Evolutionary conservation across 805 yeast species (phyloP).

Genomic region (Schwanniomyces polymorphus): DNA sequence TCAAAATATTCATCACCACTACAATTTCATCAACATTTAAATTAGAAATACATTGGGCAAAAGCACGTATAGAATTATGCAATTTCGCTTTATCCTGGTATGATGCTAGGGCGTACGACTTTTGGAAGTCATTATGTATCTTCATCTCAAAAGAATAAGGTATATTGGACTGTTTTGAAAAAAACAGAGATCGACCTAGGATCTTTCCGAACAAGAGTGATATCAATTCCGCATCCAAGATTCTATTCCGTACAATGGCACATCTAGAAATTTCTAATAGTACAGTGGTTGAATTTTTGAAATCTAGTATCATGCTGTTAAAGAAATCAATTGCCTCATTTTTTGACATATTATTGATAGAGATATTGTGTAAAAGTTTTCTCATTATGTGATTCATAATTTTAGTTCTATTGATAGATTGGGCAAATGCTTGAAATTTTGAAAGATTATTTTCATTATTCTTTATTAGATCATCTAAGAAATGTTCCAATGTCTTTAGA

Average conservation of each 20-base stretch:
- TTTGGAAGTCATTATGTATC: constrained; percentile 3
- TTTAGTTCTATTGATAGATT: constrained; percentile 2
- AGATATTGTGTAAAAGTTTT: background rate
- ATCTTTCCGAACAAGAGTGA: constrained; percentile 2
- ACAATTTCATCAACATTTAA: constrained; percentile 16
- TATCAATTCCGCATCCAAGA: constrained; percentile 7
- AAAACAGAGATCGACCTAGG: constrained; percentile 1
- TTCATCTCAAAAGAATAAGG: background rate
- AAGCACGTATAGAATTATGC: constrained; percentile 24
- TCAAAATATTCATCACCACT: constrained; percentile 13
- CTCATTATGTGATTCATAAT: constrained; percentile 1
- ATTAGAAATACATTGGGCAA: constrained; percentile 29
- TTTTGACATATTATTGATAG: background rate
- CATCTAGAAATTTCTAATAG: constrained; percentile 6
- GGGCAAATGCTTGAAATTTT: background rate
- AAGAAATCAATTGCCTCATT: background rate
- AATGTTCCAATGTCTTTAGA: background rate
- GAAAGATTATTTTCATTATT: background rate
- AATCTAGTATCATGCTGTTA: background rate
- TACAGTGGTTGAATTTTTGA: constrained; percentile 1
- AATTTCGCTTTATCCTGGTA: constrained; percentile 18
- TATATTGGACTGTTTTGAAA: background rate
- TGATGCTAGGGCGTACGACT: constrained; percentile 1
- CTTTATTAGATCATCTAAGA: background rate
- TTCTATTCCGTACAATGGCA: constrained; percentile 7